Conservation (phyloP, 345 rosid genomes). For the Melaleuca alternifolia region DNA sequence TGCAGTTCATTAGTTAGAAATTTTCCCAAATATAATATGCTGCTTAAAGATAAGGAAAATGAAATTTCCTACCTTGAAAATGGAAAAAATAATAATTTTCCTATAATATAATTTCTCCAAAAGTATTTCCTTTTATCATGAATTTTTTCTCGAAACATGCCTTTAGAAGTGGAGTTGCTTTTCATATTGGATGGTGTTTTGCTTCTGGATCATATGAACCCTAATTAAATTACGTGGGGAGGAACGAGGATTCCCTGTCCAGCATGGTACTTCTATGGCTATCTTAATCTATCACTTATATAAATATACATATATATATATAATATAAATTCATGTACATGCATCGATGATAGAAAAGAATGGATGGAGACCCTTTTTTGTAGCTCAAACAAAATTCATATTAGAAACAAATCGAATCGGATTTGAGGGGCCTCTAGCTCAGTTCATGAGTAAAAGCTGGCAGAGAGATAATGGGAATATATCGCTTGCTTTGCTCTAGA, state of each 20-base stretch:
- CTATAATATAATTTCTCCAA: background rate
- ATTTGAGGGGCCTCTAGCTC: background rate
- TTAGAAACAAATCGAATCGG: background rate
- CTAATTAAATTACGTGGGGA: background rate
- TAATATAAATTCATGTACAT: too few species aligned
- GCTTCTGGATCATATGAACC: background rate
- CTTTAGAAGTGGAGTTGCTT: background rate
- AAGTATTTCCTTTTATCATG: rapidly evolving
- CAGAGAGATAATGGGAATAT: background rate
- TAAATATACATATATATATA: background rate
- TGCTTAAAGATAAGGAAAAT: background rate
- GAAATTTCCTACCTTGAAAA: background rate
- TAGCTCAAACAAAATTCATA: background rate
- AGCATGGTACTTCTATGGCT: background rate
- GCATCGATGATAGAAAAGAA: too few species aligned
- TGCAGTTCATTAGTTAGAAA: too few species aligned
- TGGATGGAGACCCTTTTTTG: background rate
- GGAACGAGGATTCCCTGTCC: background rate
- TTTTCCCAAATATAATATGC: background rate
- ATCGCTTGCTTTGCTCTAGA: background rate
- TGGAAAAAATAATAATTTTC: background rate
- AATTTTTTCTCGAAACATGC: background rate
- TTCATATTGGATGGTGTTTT: background rate
- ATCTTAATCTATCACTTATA: background rate
- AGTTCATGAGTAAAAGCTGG: background rate